Base-by-base conservation (phyloP, 371 early-diverging fungal species). In the Mucor lusitanicus region DNA sequence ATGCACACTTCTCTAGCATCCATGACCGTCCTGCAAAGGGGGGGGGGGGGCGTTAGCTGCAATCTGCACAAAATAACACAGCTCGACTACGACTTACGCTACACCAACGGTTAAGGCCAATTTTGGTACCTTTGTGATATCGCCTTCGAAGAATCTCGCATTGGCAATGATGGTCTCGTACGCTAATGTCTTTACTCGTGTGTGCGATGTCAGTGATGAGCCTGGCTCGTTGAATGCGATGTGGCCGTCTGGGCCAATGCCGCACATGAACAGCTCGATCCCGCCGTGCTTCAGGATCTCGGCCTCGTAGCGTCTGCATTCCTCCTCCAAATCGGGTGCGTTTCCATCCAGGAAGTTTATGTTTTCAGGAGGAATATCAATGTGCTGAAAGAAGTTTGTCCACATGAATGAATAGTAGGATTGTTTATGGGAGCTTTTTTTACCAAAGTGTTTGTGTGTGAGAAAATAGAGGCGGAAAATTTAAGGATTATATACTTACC, bases 211-310 rank as follows among this genome's bases (percentile, higher is more conserved):
- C 35, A 95, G 81, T 13, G 93, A 93, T 19, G 93, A 93, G n/a
- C 95, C 95, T 11, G 95, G 95, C 71, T 95, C 95, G 69, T 95
- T 95, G 69, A 95, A 95, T 12, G 95, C 95, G 74, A 95, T 93
- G 70, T 95, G 95, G 37, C 95, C 95, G 74, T 95, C 95, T 3
- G 95, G 94, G 7, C 95, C 95, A 61, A 94, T 92, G 25, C 89
- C 94, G 35, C 93, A 89, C 61, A 93, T 70, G 74, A 93, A 93
- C 40, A 93, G 83, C 76, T 93, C 95, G 50, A 95, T 91, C 15
- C 95, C 95, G 50, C 95, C 95, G 25, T 87, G 85, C 5, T 82
- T 80, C 13, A 83, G 82, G 53, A 95, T 95, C 72, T 87, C 89
- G 50, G 89, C 91, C 73, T 95, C 95, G 61, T 87, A 95, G 28